phyloP scores from a whole-genome alignment of 148 eudicot species.

The Fallopia convolvulus region DNA sequence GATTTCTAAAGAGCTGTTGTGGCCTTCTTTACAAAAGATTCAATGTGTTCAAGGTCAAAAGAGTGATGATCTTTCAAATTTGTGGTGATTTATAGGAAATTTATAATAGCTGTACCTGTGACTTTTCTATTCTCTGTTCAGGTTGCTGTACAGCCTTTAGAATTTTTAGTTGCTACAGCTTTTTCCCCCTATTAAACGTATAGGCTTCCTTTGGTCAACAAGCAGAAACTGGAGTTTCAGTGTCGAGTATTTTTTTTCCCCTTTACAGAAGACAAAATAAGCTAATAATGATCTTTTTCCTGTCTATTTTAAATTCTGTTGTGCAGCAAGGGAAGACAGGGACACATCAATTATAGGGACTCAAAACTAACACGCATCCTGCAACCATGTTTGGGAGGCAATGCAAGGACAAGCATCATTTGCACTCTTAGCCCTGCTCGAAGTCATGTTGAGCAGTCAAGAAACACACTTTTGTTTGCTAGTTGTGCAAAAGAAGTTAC shows the following conservation, averaged over 20 bases:
- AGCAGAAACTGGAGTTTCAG: neutral
- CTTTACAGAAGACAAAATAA: neutral
- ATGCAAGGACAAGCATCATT: conserved; percentile 92
- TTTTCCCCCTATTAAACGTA: neutral
- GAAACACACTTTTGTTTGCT: conserved; percentile 89
- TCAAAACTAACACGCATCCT: conserved; percentile 88
- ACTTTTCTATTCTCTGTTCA: neutral
- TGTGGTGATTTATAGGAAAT: neutral
- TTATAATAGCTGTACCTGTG: neutral
- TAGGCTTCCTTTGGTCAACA: neutral
- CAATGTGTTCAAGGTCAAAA: neutral
- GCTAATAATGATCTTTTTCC: neutral
- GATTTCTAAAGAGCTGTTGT: neutral
- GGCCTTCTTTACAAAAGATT: neutral
- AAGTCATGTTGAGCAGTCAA: conserved; percentile 94
- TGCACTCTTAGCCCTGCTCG: conserved; percentile 95
- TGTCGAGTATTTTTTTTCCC: neutral
- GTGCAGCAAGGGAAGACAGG: conserved; percentile 80
- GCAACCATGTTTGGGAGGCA: conserved; percentile 93
- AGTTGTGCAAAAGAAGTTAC: conserved; percentile 91
- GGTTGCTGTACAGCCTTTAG: neutral
- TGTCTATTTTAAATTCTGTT: neutral
- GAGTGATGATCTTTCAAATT: neutral
- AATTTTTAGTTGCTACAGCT: neutral
- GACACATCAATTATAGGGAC: conserved; percentile 86